Base-by-base conservation (phyloP, 257 asterid species). In the Hygrophila difformis region DNA sequence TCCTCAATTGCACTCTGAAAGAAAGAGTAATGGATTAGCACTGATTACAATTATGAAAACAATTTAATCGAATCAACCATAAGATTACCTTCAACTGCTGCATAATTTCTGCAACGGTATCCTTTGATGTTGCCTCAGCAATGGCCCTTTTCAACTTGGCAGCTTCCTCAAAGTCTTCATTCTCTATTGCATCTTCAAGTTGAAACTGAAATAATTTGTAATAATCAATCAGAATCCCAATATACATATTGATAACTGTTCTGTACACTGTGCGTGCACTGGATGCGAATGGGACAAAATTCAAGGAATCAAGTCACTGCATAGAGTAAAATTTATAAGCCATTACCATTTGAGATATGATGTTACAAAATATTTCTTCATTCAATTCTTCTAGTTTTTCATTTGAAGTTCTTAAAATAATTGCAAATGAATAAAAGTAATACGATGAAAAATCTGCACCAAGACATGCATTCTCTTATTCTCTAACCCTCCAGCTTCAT, bases 171-270 rank as follows among this genome's bases (percentile, higher is more conserved):
- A 83, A 87, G 60, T 87, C 91, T 69, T 83, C 97, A 56, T 70
- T 76, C 73, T 80, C 94, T 55, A 87, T 68, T 20, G 88, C 95
- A 34, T 84, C 97, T 65, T 89, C 97, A 39, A 89, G 70, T 62
- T 89, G 94, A 61, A 89, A 89, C 97, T 89, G 71, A 26, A 24
- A 24, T 24, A 65, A 49, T 43, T 54, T 41, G 43, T 44, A 49
- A 47, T 23, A 54, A 64, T 17, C 56, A 48, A 17, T 59, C 28
- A 59, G 18, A 12, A 40, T 44, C 31, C 37, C 28, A 22, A 15
- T 37, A 21, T 47, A 48, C 8, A 51, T 17, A 55, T 33, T 11
- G 17, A 22, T 18, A 16, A 18, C 18, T 26, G 18, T 31, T 24
- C 41, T 29, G n/a, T 18, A 21, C 23, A 49, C 42, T n/a, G n/a